Base-by-base conservation (phyloP, 176 grass and related monocot genomes). In the Elymus sibiricus region DNA sequence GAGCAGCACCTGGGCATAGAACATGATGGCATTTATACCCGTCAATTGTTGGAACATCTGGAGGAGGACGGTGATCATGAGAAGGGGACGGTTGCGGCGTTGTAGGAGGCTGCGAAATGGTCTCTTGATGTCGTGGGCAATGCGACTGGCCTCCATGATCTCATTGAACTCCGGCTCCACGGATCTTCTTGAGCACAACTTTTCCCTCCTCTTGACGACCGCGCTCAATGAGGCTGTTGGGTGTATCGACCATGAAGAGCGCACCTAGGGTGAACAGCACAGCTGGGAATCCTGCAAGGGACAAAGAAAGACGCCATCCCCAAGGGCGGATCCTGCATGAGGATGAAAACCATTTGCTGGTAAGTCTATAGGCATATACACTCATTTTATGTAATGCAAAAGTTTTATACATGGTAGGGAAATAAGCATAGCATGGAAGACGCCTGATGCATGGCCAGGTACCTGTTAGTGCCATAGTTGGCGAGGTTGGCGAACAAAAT, bases 11-110 rank as follows among this genome's bases (percentile, higher is more conserved):
- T 92, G 92, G 35, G 95, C 95, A 77, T 97, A 97, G 92, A 97
- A 97, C 95, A 97, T 94, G 95, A 97, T 97, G 67, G 95, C 92
- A 38, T 84, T 97, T 83, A 97, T 97, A 2, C 95, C 95, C 2
- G 95, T 94, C 73, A 92, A 70, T 80, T 97, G 95, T 71, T 97
- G 92, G 84, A 97, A 97, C 65, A 97, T 86, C 90, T 97, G 94
- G 77, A 97, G 92, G 47, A 92, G 83, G 32, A 97, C 40, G 43
- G 94, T 90, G 79, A 97, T 92, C 58, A 85, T 77, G 32, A 97
- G 85, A 78, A 90, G 92, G 4, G 95, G 95, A 1, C 90, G 90
- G 63, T 94, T 97, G 13, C 86, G 86, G 34, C 90, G 88, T n/a
- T 25, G 29, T 6, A 97, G 88, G 27, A 97, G 92, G 92, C 80